Conservation (phyloP, 2,329 filamentous ascomycete genomes). For the Fusarium euwallaceae region DNA sequence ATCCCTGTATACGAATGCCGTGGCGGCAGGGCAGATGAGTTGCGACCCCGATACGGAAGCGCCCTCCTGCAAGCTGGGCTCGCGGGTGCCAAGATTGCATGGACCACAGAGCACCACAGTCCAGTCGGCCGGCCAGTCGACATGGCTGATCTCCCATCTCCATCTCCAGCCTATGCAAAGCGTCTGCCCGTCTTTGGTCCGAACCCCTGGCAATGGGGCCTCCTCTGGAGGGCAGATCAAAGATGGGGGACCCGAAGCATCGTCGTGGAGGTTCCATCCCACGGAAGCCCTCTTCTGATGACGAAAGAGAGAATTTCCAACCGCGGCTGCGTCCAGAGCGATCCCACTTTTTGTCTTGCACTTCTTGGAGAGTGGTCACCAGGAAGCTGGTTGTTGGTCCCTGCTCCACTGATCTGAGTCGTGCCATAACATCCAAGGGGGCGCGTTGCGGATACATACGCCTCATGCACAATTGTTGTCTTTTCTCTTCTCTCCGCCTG, state of each 20-base stretch:
- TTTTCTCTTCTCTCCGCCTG: slow-evolving; percentile 43
- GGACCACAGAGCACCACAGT: slow-evolving; percentile 15
- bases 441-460: slow-evolving; percentile 34
- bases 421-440: slow-evolving; percentile 23
- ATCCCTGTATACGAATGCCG: slow-evolving; percentile 39
- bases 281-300: slow-evolving; percentile 24
- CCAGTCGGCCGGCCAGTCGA: slow-evolving; percentile 14
- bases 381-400: slow-evolving; percentile 14
- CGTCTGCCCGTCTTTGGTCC: slow-evolving; percentile 14
- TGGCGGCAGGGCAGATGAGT: slow-evolving; percentile 34
- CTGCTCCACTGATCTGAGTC: slow-evolving; percentile 15
- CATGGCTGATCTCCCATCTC: slow-evolving; percentile 23
- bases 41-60: slow-evolving; percentile 31
- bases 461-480: slow-evolving; percentile 30
- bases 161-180: slow-evolving; percentile 27
- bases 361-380: slow-evolving; percentile 9
- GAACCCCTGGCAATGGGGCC: slow-evolving; percentile 27
- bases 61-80: slow-evolving; percentile 11
- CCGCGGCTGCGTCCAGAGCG: slow-evolving; percentile 1
- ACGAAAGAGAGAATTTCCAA: slow-evolving; percentile 17
- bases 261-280: slow-evolving; percentile 11
- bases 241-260: slow-evolving; percentile 5
- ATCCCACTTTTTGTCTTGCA: slow-evolving; percentile 18
- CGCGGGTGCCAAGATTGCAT: slow-evolving; percentile 13
- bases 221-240: slow-evolving; percentile 22